Conservation (phyloP, 2,329 filamentous ascomycete species). For the Ascochyta lentis region DNA sequence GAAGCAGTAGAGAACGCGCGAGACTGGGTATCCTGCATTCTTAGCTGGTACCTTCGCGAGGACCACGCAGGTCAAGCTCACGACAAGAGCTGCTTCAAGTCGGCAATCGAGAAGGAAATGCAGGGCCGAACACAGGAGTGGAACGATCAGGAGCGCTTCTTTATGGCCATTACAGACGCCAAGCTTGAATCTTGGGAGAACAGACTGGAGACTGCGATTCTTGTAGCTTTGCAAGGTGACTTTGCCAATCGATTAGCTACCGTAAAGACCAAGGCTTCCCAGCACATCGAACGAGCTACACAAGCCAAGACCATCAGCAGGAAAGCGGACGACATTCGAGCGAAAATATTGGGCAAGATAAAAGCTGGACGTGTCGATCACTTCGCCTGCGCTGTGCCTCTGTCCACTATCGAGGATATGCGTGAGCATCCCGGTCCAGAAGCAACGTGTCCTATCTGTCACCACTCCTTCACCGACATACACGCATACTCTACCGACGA, state of each 20-base stretch:
- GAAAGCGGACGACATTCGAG: constrained; percentile 2
- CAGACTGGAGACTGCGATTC: constrained; percentile 18
- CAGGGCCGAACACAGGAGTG: background rate
- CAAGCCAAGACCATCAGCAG: background rate
- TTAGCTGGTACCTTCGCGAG: constrained; percentile 12
- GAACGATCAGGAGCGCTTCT: constrained; percentile 25
- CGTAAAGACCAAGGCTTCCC: constrained; percentile 1
- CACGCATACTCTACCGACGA: constrained; percentile 14
- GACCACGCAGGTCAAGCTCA: constrained; percentile 5
- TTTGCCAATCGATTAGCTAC: constrained; percentile 13
- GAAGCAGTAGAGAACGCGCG: constrained; percentile 14
- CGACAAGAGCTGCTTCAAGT: constrained; percentile 19
- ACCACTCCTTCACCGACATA: constrained; percentile 26
- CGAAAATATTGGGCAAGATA: constrained; percentile 6
- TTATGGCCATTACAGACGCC: constrained; percentile 26
- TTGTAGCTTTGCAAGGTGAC: constrained; percentile 21
- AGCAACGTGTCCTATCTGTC: constrained; percentile 27
- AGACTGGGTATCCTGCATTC: constrained; percentile 19
- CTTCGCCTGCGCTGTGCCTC: constrained; percentile 31
- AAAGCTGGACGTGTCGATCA: constrained; percentile 18
- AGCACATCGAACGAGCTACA: constrained; percentile 6
- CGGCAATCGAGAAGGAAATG: constrained; percentile 22
- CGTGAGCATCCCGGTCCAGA: constrained; percentile 12
- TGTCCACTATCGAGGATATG: constrained; percentile 9
- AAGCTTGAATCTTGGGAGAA: constrained; percentile 6